These are phyloP conservation scores for Rhizomucor pusillus DNA, from an alignment of 371 early-diverging fungal species.

Conservation along the genomic window DNA sequence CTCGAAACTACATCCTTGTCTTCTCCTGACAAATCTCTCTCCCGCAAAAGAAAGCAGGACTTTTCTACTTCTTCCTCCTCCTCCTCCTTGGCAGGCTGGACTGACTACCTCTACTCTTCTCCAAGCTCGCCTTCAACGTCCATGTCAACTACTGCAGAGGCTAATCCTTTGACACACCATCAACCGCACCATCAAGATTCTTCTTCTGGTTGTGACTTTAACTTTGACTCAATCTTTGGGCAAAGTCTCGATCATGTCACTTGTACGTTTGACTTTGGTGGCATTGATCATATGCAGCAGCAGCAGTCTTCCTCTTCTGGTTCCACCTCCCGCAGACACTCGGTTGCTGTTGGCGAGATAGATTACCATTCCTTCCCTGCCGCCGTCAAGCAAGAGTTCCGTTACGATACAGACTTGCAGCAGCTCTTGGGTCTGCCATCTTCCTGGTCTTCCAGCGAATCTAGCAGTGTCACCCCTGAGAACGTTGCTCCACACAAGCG, in stretches of 20 bases:
- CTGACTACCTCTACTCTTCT: slow-evolving; percentile 29
- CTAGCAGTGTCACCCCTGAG: slow-evolving; percentile 2
- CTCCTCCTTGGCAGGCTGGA: slow-evolving; percentile 8
- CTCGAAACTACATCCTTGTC: slow-evolving; percentile 11
- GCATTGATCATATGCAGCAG: not conserved
- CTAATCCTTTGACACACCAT: slow-evolving; percentile 1
- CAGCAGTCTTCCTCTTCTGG: slow-evolving; percentile 1
- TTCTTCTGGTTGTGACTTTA: slow-evolving; percentile 1
- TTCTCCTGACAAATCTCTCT: slow-evolving; percentile 9
- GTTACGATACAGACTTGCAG: slow-evolving; percentile 18
- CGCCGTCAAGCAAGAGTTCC: slow-evolving; percentile 14
- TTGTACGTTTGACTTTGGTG: not conserved
- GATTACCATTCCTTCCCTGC: slow-evolving; percentile 18
- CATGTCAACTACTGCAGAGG: not conserved
- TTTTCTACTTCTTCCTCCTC: slow-evolving; percentile 6
- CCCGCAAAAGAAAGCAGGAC: slow-evolving; percentile 33
- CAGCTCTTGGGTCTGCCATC: slow-evolving; percentile 19
- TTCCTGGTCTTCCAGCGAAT: slow-evolving; percentile 12
- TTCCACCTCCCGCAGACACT: slow-evolving; percentile 24
- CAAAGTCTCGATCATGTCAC: slow-evolving; percentile 6
- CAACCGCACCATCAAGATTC: not conserved
- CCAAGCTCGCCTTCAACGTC: slow-evolving; percentile 19
- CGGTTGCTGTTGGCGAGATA: slow-evolving; percentile 28
- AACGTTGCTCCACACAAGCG: slow-evolving; percentile 19
- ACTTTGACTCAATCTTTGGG: slow-evolving; percentile 9